These are phyloP conservation scores for Gymnopilus dilepis DNA, from an alignment of 768 basidiomycete species.

Conservation along the genomic window DNA sequence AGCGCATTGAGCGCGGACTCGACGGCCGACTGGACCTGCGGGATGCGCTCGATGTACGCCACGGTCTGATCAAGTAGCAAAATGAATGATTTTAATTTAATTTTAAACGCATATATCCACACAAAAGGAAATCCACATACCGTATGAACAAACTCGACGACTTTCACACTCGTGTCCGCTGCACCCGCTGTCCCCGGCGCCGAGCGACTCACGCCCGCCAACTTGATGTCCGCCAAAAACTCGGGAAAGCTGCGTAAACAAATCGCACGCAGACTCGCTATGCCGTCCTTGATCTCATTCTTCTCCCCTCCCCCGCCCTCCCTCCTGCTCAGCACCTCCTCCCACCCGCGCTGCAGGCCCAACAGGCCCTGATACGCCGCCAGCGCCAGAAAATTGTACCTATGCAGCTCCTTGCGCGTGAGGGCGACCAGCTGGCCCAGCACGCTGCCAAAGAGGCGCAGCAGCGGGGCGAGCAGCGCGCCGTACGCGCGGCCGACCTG, in stretches of 20 bases:
- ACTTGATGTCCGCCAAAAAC: conserved; percentile 78
- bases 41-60: conserved; percentile 70
- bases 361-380: conserved; percentile 68
- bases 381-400: conserved; percentile 81
- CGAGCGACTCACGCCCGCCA: conserved; percentile 44
- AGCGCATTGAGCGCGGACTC: conserved; percentile 68
- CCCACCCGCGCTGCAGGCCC: conserved; percentile 66
- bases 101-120: background rate
- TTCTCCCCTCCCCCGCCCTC: conserved; percentile 49
- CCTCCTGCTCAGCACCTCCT: conserved; percentile 61
- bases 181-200: conserved; percentile 43
- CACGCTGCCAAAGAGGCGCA: conserved; percentile 68
- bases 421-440: conserved; percentile 65
- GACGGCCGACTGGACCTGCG: conserved; percentile 72
- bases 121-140: conserved; percentile 41
- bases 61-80: conserved; percentile 53
- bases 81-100: background rate
- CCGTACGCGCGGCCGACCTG: conserved; percentile 63
- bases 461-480: conserved; percentile 66
- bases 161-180: conserved; percentile 64
- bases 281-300: conserved; percentile 76
- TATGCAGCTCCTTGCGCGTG: conserved; percentile 78
- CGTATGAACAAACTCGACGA: conserved; percentile 63
- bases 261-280: conserved; percentile 65
- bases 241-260: conserved; percentile 87